Percentiles rank a stretch among this genome's conserved stretches.
Conservation (phyloP, 805 yeast species). For the Monosporozyma aerobia region DNA sequence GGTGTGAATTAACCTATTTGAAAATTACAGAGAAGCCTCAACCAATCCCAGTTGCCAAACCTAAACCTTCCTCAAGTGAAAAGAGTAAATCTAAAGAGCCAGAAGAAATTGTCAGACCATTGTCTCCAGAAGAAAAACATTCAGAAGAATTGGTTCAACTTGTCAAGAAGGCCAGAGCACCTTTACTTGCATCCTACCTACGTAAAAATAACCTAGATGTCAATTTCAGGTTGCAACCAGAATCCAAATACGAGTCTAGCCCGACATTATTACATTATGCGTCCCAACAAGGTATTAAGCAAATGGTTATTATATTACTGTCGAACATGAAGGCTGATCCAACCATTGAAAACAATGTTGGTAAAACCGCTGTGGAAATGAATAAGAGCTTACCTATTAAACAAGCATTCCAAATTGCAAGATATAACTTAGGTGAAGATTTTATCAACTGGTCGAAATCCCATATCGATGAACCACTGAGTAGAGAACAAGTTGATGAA, state of each 20-base stretch:
- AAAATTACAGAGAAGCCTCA: conserved; percentile 47
- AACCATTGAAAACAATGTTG: conserved; percentile 39
- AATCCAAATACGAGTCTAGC: conserved; percentile 37
- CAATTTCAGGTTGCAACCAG: conserved; percentile 50
- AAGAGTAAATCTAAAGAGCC: conserved; percentile 6
- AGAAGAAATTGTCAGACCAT: conserved; percentile 6
- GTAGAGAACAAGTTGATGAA: conserved; percentile 47
- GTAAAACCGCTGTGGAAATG: conserved; percentile 63
- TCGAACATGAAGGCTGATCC: conserved; percentile 67
- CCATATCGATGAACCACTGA: conserved; percentile 51
- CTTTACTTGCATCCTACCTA: conserved; percentile 56
- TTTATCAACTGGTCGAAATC: conserved; percentile 62
- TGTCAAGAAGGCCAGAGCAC: conserved; percentile 68
- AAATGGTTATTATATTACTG: conserved; percentile 55
- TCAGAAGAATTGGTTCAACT: conserved; percentile 50
- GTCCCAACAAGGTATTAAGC: conserved; percentile 53
- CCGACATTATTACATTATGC: conserved; percentile 81
- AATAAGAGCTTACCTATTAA: conserved; percentile 39
- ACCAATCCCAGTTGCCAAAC: conserved; percentile 28
- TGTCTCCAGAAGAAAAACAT: conserved; percentile 37
- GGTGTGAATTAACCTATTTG: conserved; percentile 68
- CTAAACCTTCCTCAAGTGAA: conserved; percentile 4
- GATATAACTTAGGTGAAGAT: conserved; percentile 60
- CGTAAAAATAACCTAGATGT: conserved; percentile 46
- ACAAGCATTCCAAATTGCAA: conserved; percentile 56